Evolutionary conservation across 257 asterid species (phyloP), one percentile per base, ranked within the genome.

Genomic region (Solanum peruvianum): DNA sequence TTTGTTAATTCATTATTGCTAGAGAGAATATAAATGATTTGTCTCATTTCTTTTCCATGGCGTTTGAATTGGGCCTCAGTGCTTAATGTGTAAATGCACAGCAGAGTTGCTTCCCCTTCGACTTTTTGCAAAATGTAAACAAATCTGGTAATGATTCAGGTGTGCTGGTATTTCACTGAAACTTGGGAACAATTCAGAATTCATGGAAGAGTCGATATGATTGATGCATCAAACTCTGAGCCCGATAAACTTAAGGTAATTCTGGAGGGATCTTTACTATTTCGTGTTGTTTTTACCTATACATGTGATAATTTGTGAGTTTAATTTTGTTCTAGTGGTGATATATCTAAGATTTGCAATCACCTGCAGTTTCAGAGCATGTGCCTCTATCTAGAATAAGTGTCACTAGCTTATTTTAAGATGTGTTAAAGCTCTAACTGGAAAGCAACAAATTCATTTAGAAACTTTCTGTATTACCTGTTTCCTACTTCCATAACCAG

Each of bases 181-280:
- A 84, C 98, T n/a, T 94, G 99, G 99, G 98, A 96, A 93, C 99
- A 95, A 86, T 94, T 93, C 69, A 95, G 98, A 76, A 94, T 96
- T 44, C 91, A 91, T 81, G 98, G 98, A 35, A 87, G 58, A n/a
- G 92, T 95, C 47, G 98, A 94, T 87, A 88, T 94, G 78, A 92
- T 95, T 77, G 98, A 95, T 85, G 96, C 91, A 37, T 88, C 92
- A 9, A 94, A 90, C 90, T 88, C 94, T 56, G 94, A 94, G 87
- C 95, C 92, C 25, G 45, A 89, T 47, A 96, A 95, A 91, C 93
- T 94, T 87, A 86, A 91, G 98, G 98, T 96, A 58, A 87, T 71
- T 39, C n/a, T 27, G 2, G 4, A 35, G 31, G 70, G 75, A 27
- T 83, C 85, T 49, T 62, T 49, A 25, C 23, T 72, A 21, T 41